These are phyloP conservation scores for Penicillium psychrosexuale DNA, from an alignment of 2,329 filamentous ascomycete genomes.

Conservation along the genomic window DNA sequence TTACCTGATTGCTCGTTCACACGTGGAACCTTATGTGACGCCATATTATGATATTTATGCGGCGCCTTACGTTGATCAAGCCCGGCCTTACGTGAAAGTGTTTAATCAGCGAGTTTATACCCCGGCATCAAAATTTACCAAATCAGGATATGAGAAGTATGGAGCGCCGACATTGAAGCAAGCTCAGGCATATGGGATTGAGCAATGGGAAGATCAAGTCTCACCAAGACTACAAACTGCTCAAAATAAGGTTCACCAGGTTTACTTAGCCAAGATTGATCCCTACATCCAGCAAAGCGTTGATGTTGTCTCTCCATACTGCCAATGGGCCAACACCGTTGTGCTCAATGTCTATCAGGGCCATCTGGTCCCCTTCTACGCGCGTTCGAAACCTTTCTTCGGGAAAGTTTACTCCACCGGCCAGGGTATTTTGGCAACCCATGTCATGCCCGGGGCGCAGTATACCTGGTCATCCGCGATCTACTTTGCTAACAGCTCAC, in stretches of 20 bases:
- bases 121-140: constrained; percentile 65
- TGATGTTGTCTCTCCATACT: constrained; percentile 66
- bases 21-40: constrained; percentile 68
- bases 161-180: constrained; percentile 70
- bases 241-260: constrained; percentile 57
- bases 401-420: constrained; percentile 64
- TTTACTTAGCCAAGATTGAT: constrained; percentile 69
- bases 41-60: constrained; percentile 86
- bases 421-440: constrained; percentile 64
- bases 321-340: constrained; percentile 66
- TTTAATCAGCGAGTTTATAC: constrained; percentile 61
- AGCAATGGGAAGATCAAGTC: constrained; percentile 75
- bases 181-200: constrained; percentile 62
- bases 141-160: constrained; percentile 62
- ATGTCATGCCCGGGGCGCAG: constrained; percentile 67
- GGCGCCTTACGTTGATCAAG: constrained; percentile 71
- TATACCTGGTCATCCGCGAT: constrained; percentile 68
- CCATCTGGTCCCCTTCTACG: constrained; percentile 72
- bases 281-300: constrained; percentile 68
- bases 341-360: constrained; percentile 33
- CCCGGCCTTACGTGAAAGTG: constrained; percentile 66
- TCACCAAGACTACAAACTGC: constrained; percentile 70
- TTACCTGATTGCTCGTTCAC: constrained; percentile 66
- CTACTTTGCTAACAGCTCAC: constrained; percentile 67
- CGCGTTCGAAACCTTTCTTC: constrained; percentile 70